phyloP scores from a whole-genome alignment of 257 asterid genomes.

The Fraxinus anomala region DNA sequence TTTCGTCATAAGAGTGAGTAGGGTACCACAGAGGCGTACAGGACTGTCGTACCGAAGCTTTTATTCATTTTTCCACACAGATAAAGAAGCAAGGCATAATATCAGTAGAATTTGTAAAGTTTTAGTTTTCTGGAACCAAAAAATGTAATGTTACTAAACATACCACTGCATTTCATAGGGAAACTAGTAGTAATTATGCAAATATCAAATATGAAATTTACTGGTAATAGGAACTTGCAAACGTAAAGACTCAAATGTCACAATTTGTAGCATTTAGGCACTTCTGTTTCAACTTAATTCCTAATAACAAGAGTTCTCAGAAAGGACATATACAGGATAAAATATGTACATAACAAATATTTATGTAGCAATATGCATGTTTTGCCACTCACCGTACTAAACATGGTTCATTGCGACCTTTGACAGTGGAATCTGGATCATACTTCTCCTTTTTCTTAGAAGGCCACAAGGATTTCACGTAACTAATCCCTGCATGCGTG shows the following conservation, averaged over 20 bases:
- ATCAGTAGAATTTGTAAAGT: not conserved
- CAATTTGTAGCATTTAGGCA: constrained; percentile 1
- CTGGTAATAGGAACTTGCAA: not conserved
- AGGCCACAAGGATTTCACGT: constrained; percentile 78
- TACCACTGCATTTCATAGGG: not conserved
- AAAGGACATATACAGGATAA: constrained; percentile 1
- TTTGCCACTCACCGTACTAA: constrained; percentile 66
- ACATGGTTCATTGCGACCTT: constrained; percentile 98
- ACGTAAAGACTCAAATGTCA: not conserved
- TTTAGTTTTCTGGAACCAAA: not conserved
- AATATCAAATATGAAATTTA: constrained; percentile 4
- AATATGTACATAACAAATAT: constrained; percentile 10
- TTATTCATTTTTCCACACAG: not conserved
- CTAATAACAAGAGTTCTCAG: constrained; percentile 13
- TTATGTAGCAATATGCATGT: constrained; percentile 17
- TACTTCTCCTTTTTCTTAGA: constrained; percentile 91
- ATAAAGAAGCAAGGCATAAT: not conserved
- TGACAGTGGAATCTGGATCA: constrained; percentile 71
- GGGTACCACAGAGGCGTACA: too few species aligned
- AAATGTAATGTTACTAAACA: not conserved
- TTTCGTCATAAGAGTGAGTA: too few species aligned
- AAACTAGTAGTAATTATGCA: not conserved
- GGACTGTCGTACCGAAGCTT: too few species aligned
- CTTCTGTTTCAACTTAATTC: not conserved
- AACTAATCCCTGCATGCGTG: constrained; percentile 76